Base-by-base conservation (phyloP, 805 yeast genomes). In the Candida caryicola region DNA sequence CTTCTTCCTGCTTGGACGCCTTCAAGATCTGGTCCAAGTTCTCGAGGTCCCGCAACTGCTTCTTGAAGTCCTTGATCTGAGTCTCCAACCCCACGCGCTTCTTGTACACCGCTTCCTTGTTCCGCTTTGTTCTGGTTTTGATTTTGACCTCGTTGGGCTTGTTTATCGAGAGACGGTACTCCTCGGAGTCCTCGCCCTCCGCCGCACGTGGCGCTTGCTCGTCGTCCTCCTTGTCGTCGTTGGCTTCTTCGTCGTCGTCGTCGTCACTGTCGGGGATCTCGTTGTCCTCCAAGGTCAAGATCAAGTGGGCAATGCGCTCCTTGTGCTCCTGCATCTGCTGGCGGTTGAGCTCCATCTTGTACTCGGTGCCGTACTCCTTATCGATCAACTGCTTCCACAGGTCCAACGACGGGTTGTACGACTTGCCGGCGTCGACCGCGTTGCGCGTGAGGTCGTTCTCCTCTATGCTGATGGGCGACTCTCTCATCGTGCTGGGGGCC, bases 371-470 rank as follows among this genome's bases (percentile, higher is more conserved):
- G 50, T 73, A 82, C 61, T 89, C 97, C 37, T 71, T 66, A 37
- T 76, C 67, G 36, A 93, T 76, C 49, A 90, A 71, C 14, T 60
- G 62, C 50, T 79, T 79, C 99, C 99, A 93, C 18, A 85, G 78
- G 39, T 82, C 84, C 46, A 81, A 69, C 9, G 91, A 74, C 17
- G 99, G 99, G 57, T 93, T 93, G 57, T 88, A 93, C 2, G 98
- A 90, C 59, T 84, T 85, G 39, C 98, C 98, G 2, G 82, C 93
- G 51, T 82, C 82, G 9, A 95, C 89, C 3, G 80, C 29, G 29
- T 54, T 51, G 7, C 54, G 50, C 10, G 47, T 40, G 2, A 49
- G 59, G 14, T 71, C 80, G 33, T 64, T 51, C n/a, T 72, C 71
- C 41, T 69, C 73, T 13, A 86, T 75, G 29, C 51, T 51, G n/a